These are phyloP conservation scores for Eutypella sp. DNA, from an alignment of 2,329 filamentous ascomycete species.

Conservation along the genomic window DNA sequence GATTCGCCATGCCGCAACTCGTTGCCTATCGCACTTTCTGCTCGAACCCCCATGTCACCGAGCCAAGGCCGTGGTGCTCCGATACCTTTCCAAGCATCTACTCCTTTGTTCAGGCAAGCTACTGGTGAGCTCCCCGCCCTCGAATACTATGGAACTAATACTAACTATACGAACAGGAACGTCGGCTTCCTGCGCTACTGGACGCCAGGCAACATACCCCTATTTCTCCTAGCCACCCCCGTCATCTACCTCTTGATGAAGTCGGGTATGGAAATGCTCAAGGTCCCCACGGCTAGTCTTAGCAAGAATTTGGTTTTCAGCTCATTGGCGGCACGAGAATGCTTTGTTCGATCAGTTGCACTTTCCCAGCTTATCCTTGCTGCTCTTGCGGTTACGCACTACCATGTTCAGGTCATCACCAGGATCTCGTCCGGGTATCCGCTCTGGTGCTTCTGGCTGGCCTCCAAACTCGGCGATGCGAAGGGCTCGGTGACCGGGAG, in stretches of 20 bases:
- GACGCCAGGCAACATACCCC: slow-evolving; percentile 77
- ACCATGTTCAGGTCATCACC: slow-evolving; percentile 93
- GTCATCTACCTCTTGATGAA: slow-evolving; percentile 63
- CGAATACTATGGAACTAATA: slow-evolving; percentile 17
- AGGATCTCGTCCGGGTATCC: slow-evolving; percentile 84
- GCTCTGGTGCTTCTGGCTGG: slow-evolving; percentile 82
- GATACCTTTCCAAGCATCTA: slow-evolving; percentile 79
- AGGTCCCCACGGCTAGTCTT: slow-evolving; percentile 6
- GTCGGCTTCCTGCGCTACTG: slow-evolving; percentile 87
- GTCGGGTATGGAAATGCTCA: slow-evolving; percentile 48
- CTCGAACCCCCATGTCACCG: slow-evolving; percentile 22
- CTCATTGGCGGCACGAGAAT: slow-evolving; percentile 7
- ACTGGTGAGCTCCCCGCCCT: slow-evolving; percentile 64
- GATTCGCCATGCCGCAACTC: slow-evolving; percentile 67
- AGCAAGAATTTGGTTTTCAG: no score
- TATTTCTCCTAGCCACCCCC: slow-evolving; percentile 80
- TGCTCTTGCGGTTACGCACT: slow-evolving; percentile 66
- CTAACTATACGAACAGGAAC: slow-evolving; percentile 55
- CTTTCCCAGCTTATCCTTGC: slow-evolving; percentile 69
- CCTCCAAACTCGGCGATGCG: slow-evolving; percentile 38
- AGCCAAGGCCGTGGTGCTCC: slow-evolving; percentile 67
- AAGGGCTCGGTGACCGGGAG: slow-evolving; percentile 25
- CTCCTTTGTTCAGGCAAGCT: slow-evolving; percentile 79
- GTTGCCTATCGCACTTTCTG: slow-evolving; percentile 74
- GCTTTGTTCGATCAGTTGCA: slow-evolving; percentile 55